Evolutionary conservation across 202 grass and related monocot species (phyloP), one percentile per base, ranked within the genome.

Genomic region (Carex sylvatica): DNA sequence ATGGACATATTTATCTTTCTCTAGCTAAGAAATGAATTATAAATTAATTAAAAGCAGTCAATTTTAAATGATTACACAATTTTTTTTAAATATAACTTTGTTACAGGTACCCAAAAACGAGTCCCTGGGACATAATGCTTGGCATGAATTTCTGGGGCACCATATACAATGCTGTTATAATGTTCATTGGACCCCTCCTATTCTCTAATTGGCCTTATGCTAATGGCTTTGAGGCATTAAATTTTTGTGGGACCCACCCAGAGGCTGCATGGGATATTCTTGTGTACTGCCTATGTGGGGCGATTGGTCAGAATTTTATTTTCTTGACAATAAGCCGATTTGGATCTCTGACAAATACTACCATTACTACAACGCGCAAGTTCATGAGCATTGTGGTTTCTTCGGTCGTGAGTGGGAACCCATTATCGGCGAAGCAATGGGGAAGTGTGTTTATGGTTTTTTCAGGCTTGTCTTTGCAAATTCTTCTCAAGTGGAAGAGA

Each of bases 111-210:
- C 97, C 93, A 51, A 93, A 99, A 65, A 99, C 97, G 36, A 96
- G 75, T 46, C 93, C 97, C 55, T 96, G 91, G 97, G 97, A 96
- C 67, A 99, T 99, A 84, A 99, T 99, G 97, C 83, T 99, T 66
- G 97, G 97, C 51, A 99, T 99, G 97, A 99, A 99, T 86, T 84
- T 99, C 35, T 99, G 97, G 93, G 96, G 91, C 31, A 99, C 80
- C 61, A 88, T 99, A 85, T 99, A 99, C 65, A 96, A 96, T 72
- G 79, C 86, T 73, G 35, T 93, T 54, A 89, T 93, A 84, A 96
- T 96, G 93, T 99, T 96, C 90, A 83, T 78, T 12, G 88, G 30
- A 3, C 93, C 93, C 15, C 85, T 93, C 8, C 44, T 97, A 36
- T 88, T 95, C 31, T 73, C 87, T 54, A 97, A 88, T 31, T 99